phyloP scores from a whole-genome alignment of 768 basidiomycete genomes.

The Tylopilus balloui region DNA sequence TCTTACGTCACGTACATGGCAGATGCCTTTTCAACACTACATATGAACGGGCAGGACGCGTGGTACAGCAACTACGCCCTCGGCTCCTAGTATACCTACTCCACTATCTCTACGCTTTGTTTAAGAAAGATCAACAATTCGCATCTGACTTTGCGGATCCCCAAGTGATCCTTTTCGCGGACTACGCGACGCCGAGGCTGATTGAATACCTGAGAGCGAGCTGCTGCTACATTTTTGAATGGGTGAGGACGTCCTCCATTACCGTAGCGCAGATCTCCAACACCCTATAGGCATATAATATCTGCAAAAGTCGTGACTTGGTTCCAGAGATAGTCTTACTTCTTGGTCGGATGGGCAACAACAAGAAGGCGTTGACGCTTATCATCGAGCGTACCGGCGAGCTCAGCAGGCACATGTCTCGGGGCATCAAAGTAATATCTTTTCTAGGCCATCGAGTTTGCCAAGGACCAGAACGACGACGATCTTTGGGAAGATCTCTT shows the following conservation, averaged over 20 bases:
- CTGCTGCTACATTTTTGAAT: conserved; percentile 86
- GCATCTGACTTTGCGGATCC: conserved; percentile 79
- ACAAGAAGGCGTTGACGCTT: conserved; percentile 87
- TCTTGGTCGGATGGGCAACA: conserved; percentile 95
- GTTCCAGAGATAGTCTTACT: conserved; percentile 98
- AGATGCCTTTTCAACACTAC: neutral
- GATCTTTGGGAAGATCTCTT: conserved; percentile 98
- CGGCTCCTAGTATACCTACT: conserved; percentile 83
- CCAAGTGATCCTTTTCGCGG: conserved; percentile 89
- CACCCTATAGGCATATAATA: conserved; percentile 65
- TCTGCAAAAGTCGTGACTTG: conserved; percentile 80
- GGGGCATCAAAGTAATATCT: neutral
- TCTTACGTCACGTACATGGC: too few species aligned
- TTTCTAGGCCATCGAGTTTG: conserved; percentile 89
- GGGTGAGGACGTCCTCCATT: conserved; percentile 38
- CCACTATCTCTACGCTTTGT: conserved; percentile 87
- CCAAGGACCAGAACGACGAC: conserved; percentile 93
- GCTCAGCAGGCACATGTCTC: conserved; percentile 66
- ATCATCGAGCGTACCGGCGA: conserved; percentile 95
- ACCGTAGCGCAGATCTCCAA: neutral
- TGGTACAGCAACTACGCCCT: conserved; percentile 79
- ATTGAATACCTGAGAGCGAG: conserved; percentile 91
- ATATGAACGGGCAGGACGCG: conserved; percentile 64
- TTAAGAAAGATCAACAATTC: conserved; percentile 79
- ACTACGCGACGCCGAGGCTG: conserved; percentile 70